These are phyloP conservation scores for Myriosclerotinia duriaeana DNA, from an alignment of 2,329 filamentous ascomycete genomes.

Conservation along the genomic window DNA sequence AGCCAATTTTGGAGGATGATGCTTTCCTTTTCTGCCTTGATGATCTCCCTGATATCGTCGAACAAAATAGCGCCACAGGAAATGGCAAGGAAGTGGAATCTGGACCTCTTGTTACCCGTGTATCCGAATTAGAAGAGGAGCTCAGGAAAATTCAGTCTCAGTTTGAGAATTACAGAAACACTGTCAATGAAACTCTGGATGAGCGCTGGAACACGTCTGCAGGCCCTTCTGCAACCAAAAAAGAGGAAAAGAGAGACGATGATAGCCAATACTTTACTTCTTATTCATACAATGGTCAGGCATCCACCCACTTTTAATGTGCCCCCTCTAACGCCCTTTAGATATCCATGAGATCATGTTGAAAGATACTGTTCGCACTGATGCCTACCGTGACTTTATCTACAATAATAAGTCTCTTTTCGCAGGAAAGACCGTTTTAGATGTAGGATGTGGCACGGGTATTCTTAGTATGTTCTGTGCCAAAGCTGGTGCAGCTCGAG, in stretches of 20 bases:
- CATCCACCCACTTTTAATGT: constrained; percentile 22
- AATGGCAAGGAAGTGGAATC: constrained; percentile 36
- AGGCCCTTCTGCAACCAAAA: constrained; percentile 24
- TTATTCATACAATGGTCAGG: constrained; percentile 63
- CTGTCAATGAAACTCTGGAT: constrained; percentile 45
- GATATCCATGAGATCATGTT: constrained; percentile 96
- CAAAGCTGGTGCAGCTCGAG: constrained; percentile 79
- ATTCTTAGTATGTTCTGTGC: constrained; percentile 95
- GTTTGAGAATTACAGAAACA: constrained; percentile 44
- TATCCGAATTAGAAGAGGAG: constrained; percentile 44
- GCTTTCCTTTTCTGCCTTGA: constrained; percentile 84
- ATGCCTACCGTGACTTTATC: constrained; percentile 92
- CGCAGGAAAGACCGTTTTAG: constrained; percentile 79
- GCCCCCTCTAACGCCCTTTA: constrained; percentile 38
- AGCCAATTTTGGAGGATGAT: constrained; percentile 85
- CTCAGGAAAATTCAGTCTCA: constrained; percentile 43
- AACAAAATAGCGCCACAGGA: constrained; percentile 35
- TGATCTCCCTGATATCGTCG: constrained; percentile 59
- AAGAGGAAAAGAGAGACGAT: constrained; percentile 48
- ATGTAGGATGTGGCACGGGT: constrained; percentile 84
- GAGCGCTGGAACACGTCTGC: constrained; percentile 44
- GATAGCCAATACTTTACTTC: constrained; percentile 64
- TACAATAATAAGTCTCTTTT: constrained; percentile 89
- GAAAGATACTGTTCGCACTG: constrained; percentile 83
- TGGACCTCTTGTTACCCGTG: constrained; percentile 37